Base-by-base conservation (phyloP, 2,329 filamentous ascomycete genomes). In the Davidsoniella virescens region DNA sequence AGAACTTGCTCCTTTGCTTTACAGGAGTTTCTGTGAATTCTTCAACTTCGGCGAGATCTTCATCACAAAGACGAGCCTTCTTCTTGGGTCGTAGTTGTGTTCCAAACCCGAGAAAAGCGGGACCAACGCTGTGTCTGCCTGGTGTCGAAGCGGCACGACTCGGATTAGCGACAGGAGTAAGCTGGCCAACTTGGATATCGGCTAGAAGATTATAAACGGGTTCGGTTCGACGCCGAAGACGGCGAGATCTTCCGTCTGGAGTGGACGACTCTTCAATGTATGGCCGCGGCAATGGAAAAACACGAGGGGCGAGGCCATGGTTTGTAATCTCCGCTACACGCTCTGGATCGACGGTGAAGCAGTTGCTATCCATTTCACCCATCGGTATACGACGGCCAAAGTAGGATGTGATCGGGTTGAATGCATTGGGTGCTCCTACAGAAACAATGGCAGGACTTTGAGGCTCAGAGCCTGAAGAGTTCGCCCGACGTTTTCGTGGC, bases 351-450 rank as follows among this genome's bases (percentile, higher is more conserved):
- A 76, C 65, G 12, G 68, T 63, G 56, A 79, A 79, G 58, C 73
- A 78, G 54, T 79, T 79, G 38, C 71, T 65, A 47, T 78, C 74
- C 75, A 79, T 79, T 57, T 76, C 73, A n/a, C 70, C 75, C 57
- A 79, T 70, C 0, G 75, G 72, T 52, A 77, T 71, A 2, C 75
- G 70, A 33, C 62, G 61, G 49, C 67, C 62, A 18, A 65, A 76
- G 57, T 74, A 78, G 3, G 70, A 67, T 37, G 67, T 68, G 52
- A 78, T 77, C 2, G 73, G 70, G 55, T 76, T 77, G 2, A 6
- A 33, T 10, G 59, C 44, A 50, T 59, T 50, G 55, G 64, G 57
- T n/a, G 57, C 56, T 3, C 29, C 9, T 8, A 33, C 9, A 33
- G 29, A 33, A 12, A 33, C 29, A 33, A 33, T 33, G 46, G 56